phyloP scores from a whole-genome alignment of 306 rosid species.

The Cucumis melo region DNA sequence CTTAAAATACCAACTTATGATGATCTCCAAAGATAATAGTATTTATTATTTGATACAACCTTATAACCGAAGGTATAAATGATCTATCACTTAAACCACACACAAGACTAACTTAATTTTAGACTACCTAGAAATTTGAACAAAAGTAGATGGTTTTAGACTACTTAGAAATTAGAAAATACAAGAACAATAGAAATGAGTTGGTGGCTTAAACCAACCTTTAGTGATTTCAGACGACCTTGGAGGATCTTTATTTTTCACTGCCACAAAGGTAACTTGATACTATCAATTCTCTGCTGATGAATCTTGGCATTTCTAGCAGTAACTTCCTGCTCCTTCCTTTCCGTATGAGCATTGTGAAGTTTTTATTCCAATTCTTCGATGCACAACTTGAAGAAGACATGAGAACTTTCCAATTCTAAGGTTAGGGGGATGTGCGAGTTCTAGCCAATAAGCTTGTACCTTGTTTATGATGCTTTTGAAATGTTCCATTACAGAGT shows the following conservation, averaged over 20 bases:
- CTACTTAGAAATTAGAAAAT: background rate
- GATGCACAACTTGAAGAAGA: conserved; percentile 38
- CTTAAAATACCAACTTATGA: background rate
- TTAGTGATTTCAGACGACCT: conserved; percentile 34
- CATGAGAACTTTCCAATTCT: background rate
- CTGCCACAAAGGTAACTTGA: conserved; percentile 18
- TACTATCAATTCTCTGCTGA: conserved; percentile 39
- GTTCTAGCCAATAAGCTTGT: conserved; percentile 8
- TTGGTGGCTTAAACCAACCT: conserved; percentile 30
- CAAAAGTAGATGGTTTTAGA: background rate
- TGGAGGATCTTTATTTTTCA: conserved; percentile 19
- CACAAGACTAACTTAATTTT: background rate
- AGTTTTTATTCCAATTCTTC: conserved; percentile 95
- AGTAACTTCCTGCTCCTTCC: conserved; percentile 74
- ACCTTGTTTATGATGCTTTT: conserved; percentile 75
- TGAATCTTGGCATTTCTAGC: conserved; percentile 73
- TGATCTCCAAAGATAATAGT: too few relatives aligned
- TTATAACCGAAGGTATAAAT: background rate
- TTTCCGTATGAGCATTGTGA: conserved; percentile 60
- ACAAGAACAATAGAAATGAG: conserved; percentile 4
- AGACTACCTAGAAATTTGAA: too few relatives aligned
- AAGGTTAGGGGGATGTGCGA: background rate
- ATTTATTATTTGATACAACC: too few relatives aligned
- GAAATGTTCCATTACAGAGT: conserved; percentile 73
- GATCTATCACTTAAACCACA: background rate